These are phyloP conservation scores for Obelidium mucronatum DNA, from an alignment of 192 early-diverging fungal genomes.

Conservation along the genomic window DNA sequence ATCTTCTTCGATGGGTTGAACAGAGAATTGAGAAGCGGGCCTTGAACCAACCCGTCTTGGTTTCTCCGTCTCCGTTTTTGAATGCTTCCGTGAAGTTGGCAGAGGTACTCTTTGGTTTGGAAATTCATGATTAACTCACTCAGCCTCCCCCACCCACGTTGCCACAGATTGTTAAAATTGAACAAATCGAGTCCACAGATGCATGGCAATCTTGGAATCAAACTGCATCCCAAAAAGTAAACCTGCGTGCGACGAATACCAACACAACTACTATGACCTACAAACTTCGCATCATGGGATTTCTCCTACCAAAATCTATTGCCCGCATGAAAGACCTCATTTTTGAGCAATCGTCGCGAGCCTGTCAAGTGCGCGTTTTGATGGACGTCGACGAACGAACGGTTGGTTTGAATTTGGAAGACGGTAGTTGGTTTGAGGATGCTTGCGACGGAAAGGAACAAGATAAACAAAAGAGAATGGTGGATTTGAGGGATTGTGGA, in stretches of 20 bases:
- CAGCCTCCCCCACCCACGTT: neutral
- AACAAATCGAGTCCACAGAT: neutral
- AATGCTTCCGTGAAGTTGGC: conserved; percentile 21
- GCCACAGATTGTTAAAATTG: conserved; percentile 15
- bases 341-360: neutral
- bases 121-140: neutral
- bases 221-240: neutral
- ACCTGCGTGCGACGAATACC: neutral
- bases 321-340: neutral
- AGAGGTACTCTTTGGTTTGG: too few species aligned
- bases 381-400: neutral
- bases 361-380: neutral
- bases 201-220: too few species aligned
- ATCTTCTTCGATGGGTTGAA: conserved; percentile 12
- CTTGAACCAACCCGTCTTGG: conserved; percentile 1
- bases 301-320: neutral
- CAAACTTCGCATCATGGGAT: neutral
- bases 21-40: conserved; percentile 27
- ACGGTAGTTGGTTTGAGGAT: neutral
- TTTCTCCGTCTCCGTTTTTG: conserved; percentile 29
- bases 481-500: neutral
- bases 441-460: neutral
- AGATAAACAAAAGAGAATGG: neutral
- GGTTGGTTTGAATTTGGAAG: neutral
- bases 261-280: neutral